Evolutionary conservation across 73 alveolate genomes (phyloP), one percentile per base, ranked within the genome.

Genomic region (Symbiodinium pilosum): DNA sequence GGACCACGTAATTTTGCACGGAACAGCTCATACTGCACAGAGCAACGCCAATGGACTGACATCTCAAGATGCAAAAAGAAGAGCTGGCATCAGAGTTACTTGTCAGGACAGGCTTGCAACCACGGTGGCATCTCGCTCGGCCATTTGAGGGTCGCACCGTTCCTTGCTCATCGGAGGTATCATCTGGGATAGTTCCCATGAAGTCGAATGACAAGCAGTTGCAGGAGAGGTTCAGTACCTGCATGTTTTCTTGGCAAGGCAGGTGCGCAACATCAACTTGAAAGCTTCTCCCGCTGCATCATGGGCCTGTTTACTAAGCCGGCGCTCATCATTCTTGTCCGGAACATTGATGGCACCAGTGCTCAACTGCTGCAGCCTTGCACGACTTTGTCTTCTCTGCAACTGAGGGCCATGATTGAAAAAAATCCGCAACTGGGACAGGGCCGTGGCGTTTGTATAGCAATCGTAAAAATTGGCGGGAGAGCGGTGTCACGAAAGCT

Each of bases 171-270:
- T 94, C 99, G 26, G 99, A 83, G 56, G 99, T 94, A 43, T 94
- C 99, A 42, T 94, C 99, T 14, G 99, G 99, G 83, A 94, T 84
- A 81, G 99, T 84, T 39, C 99, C 99, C 99, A 94, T 94, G 99
- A 94, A 94, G 89, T 94, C 99, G 36, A 94, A 94, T 32, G 94
- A 83, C 89, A 94, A 18, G 28, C 94, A 94, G 83, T 83, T 42
- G 94, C 87, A 54, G 43, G 89, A 54, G 54, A 94, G 94, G 30
- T 43, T 44, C 44, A 94, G 88, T 16, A 94, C 99, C 99, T 94
- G 99, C 91, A 16, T 3, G 73, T 5, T 9, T 1, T 32, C 41
- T 64, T 38, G 24, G 81, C 30, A 28, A 64, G 6, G 59, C 77
- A 59, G 40, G 52, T 26, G 69, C 59, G 26, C 14, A 43, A 24